phyloP scores from a whole-genome alignment of 2,329 filamentous ascomycete genomes.

The Stachybotrys chartarum region DNA sequence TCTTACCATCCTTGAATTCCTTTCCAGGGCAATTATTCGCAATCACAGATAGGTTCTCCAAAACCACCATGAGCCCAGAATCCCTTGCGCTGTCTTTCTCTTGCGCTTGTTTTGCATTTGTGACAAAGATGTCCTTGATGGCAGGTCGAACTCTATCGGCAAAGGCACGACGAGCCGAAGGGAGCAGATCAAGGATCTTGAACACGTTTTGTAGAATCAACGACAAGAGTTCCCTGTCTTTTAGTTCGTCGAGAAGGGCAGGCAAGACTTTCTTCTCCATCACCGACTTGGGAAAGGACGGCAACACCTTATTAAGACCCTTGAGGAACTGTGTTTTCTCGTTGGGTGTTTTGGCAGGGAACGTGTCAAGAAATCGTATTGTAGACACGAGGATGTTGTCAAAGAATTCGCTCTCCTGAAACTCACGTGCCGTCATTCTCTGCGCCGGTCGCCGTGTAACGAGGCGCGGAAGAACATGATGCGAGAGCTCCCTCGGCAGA shows the following conservation, averaged over 20 bases:
- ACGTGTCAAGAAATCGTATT: constrained; percentile 84
- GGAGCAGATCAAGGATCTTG: constrained; percentile 74
- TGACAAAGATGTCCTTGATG: constrained; percentile 75
- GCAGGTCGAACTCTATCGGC: constrained; percentile 79
- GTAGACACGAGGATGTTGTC: constrained; percentile 96
- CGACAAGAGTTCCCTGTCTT: constrained; percentile 80
- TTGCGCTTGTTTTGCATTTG: constrained; percentile 45
- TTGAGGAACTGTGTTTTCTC: constrained; percentile 92
- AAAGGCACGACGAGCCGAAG: constrained; percentile 71
- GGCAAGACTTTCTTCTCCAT: constrained; percentile 92
- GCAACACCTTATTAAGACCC: constrained; percentile 77
- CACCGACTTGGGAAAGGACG: constrained; percentile 87
- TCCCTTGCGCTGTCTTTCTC: constrained; percentile 81
- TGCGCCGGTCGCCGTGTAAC: constrained; percentile 85
- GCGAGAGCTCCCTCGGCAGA: constrained; percentile 70
- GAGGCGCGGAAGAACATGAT: constrained; percentile 72
- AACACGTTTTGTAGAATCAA: constrained; percentile 88
- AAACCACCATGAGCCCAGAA: constrained; percentile 81
- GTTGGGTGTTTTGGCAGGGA: constrained; percentile 84
- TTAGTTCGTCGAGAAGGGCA: constrained; percentile 84
- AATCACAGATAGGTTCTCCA: constrained; percentile 74
- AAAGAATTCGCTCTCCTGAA: constrained; percentile 93
- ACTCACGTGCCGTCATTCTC: constrained; percentile 79
- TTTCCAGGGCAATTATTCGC: constrained; percentile 79
- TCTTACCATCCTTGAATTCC: constrained; percentile 85